Conservation (phyloP, 2,329 filamentous ascomycete genomes). For the Akanthomyces uredinophilus region DNA sequence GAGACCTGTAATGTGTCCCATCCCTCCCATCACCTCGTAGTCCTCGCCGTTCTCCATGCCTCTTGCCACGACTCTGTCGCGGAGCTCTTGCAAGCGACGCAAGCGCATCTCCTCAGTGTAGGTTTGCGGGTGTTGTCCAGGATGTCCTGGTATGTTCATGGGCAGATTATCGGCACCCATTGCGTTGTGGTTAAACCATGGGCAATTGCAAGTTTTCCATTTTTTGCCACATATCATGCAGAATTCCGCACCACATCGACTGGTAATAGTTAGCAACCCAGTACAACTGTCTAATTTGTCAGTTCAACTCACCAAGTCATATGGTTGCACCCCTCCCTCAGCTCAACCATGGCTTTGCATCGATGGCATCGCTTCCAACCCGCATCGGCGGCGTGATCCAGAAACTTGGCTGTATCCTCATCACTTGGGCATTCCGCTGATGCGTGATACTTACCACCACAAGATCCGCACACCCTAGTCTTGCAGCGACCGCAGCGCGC, state of each 20-base stretch:
- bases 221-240: slow-evolving; percentile 79
- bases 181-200: slow-evolving; percentile 66
- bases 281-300: neutral
- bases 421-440: slow-evolving; percentile 66
- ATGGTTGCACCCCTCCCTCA: slow-evolving; percentile 80
- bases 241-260: slow-evolving; percentile 76
- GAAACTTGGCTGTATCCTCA: slow-evolving; percentile 57
- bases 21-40: slow-evolving; percentile 28
- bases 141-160: slow-evolving; percentile 42
- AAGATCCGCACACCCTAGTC: slow-evolving; percentile 68
- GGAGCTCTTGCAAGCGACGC: slow-evolving; percentile 42
- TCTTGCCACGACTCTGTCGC: slow-evolving; percentile 38
- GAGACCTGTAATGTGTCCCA: slow-evolving; percentile 36
- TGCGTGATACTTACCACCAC: slow-evolving; percentile 70
- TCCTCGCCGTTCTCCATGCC: slow-evolving; percentile 34
- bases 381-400: slow-evolving; percentile 59
- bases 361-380: slow-evolving; percentile 73
- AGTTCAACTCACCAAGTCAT: slow-evolving; percentile 67
- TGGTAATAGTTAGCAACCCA: slow-evolving; percentile 28
- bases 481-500: slow-evolving; percentile 68
- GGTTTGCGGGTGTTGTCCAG: slow-evolving; percentile 22
- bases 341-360: slow-evolving; percentile 69
- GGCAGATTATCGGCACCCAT: slow-evolving; percentile 50
- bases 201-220: slow-evolving; percentile 81
- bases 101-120: slow-evolving; percentile 45